Base-by-base conservation (phyloP, 208 protist genomes). In the Trypanosoma cruzi region DNA sequence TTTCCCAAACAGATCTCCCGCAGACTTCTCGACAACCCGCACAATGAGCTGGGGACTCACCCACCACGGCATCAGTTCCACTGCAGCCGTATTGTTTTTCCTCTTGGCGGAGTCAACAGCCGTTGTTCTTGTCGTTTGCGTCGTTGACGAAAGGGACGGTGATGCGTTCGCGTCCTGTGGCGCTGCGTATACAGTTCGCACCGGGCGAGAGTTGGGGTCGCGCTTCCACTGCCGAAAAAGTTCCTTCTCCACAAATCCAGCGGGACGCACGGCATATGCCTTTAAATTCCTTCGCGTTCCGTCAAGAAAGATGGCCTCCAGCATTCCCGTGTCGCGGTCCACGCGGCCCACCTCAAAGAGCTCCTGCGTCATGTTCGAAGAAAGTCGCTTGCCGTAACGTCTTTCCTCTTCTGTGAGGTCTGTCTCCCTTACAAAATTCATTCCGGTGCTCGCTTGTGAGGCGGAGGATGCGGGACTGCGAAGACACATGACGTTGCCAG, bases 221-320 rank as follows among this genome's bases (percentile, higher is more conserved):
- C 62, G 68, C 74, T 89, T 93, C 88, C 90, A 96, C 54, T 71
- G 37, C 1, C 36, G 57, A 65, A 83, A 93, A 26, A 92, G 65
- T 53, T 63, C 59, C n/a, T 50, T 63, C 69, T 96, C 88, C 18
- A 91, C 77, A 65, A 90, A 91, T 13, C 90, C 90, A 32, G 90
- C 90, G 2, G 82, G 81, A 16, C 87, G 88, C 50, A 92, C 73
- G n/a, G 85, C 81, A n/a, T 53, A 57, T 28, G 82, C 64, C 29
- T 71, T 63, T 24, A 91, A 64, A 61, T 89, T 89, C 8, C 40
- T 65, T 20, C 85, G 80, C 13, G 53, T 81, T n/a, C 85, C 85
- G 40, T 89, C 80, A 24, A 95, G 73, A 36, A 92, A 92, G 18
- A 90, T 42, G 14, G 69, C 90, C 71, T 93, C 86, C 36, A 95